Evolutionary conservation across 352 stramenopile genomes (phyloP).

Genomic region (Elongisporangium prolatum): DNA sequence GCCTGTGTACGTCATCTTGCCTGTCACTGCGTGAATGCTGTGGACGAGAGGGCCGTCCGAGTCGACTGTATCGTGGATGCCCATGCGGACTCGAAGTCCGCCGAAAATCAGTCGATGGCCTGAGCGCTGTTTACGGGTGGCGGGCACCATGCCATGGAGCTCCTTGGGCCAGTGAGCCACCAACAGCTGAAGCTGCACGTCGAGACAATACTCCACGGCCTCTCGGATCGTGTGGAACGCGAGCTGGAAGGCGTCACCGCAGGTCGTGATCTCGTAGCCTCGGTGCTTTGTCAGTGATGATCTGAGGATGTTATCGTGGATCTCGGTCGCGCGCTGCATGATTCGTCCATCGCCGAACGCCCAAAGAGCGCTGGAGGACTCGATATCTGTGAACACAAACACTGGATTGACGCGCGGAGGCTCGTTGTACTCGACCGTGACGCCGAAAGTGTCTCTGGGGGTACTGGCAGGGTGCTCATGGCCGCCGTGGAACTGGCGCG

Average conservation of each 20-base stretch:
- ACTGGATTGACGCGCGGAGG: slow-evolving; percentile 41
- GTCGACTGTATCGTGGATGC: slow-evolving; percentile 48
- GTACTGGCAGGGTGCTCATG: slow-evolving; percentile 19
- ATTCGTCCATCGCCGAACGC: slow-evolving; percentile 30
- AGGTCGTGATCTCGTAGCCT: slow-evolving; percentile 62
- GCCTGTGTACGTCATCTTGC: slow-evolving; percentile 57
- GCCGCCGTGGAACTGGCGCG: slow-evolving; percentile 21
- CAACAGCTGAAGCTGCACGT: slow-evolving; percentile 50
- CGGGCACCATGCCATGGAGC: slow-evolving; percentile 33
- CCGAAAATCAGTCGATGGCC: slow-evolving; percentile 42
- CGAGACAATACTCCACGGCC: slow-evolving; percentile 56
- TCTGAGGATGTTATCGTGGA: slow-evolving; percentile 57
- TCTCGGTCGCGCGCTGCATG: slow-evolving; percentile 44
- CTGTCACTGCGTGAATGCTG: slow-evolving; percentile 44
- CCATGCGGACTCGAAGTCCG: slow-evolving; percentile 53
- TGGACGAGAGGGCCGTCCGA: slow-evolving; percentile 36
- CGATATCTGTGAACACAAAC: slow-evolving; percentile 70
- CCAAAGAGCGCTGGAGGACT: slow-evolving; percentile 59
- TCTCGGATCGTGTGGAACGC: slow-evolving; percentile 56
- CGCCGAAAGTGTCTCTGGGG: slow-evolving; percentile 19
- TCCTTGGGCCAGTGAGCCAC: slow-evolving; percentile 52
- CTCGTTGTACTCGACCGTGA: slow-evolving; percentile 31
- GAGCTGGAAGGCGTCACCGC: slow-evolving; percentile 54
- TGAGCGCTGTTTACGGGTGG: slow-evolving; percentile 29
- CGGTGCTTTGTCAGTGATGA: slow-evolving; percentile 43